Base-by-base conservation (phyloP, 306 rosid species). In the Urtica urens region DNA sequence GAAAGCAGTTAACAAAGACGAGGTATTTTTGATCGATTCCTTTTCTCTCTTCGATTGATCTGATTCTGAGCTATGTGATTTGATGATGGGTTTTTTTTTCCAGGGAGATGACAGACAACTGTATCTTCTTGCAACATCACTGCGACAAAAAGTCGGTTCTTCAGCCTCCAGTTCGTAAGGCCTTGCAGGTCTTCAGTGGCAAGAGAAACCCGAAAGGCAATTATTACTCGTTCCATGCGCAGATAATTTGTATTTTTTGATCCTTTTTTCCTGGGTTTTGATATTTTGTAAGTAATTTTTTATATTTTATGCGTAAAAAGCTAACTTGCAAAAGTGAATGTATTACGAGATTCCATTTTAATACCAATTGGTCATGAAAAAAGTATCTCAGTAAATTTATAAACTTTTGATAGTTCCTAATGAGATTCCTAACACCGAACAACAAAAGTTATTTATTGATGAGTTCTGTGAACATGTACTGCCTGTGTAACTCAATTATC, bases 121-220 rank as follows among this genome's bases (percentile, higher is more conserved):
- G n/a, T n/a, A 54, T 73, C 62, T 81, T 77, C 64, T 34, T 60
- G 65, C 83, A 78, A 69, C 85, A 82, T 70, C 95, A 92, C 59
- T 60, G 82, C 8, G 87, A 73, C 67, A 81, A 85, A 69, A 78
- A 53, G 19, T 60, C 78, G 35, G 78, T 94, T 53, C 51, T 85
- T 71, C 94, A 73, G 87, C 87, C 99, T 69, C 94, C 94, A 1
- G 55, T 92, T 48, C 71, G 96, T 64, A 83, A 77, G 66, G 87
- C 93, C 10, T 38, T 82, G 37, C 79, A 92, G 26, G 83, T 70
- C 51, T 85, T 81, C 57, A 23, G 87, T 37, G 87, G 93, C 38
- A 82, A 41, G 76, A 82, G 99, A 65, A 85, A 92, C 73, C 99
- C 94, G 11, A 90, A 90, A 10, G 99, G 82, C 69, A 85, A 82